These are phyloP conservation scores for Aspergillus pseudonomiae DNA, from an alignment of 2,329 filamentous ascomycete genomes.

Conservation along the genomic window DNA sequence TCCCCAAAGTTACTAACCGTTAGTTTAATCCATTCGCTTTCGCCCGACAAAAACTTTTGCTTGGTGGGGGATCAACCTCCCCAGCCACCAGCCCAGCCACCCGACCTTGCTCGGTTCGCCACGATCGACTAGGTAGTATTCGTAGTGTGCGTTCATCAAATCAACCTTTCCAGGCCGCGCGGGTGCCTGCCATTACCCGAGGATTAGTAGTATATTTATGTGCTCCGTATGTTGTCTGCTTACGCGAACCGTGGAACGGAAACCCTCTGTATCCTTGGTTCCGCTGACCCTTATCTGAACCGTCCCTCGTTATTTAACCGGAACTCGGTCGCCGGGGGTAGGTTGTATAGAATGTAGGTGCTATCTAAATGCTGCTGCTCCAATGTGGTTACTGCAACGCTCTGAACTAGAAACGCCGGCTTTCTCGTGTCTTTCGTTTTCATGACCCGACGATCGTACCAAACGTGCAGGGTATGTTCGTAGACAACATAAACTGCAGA, in stretches of 20 bases:
- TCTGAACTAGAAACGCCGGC: neutral
- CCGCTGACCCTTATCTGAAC: neutral
- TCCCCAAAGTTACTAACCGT: neutral
- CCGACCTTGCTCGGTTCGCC: neutral
- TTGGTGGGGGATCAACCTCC: neutral
- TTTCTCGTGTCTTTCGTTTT: neutral
- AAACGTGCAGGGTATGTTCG: neutral
- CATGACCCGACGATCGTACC: neutral
- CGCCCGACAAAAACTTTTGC: neutral
- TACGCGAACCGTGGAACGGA: neutral
- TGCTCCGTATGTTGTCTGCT: neutral
- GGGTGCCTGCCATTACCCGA: neutral
- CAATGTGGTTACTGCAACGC: neutral
- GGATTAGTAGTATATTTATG: neutral
- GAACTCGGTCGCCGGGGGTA: neutral
- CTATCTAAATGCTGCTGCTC: neutral
- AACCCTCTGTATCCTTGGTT: neutral
- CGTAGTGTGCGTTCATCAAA: neutral
- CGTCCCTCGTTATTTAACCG: neutral
- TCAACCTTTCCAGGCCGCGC: neutral
- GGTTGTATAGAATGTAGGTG: neutral
- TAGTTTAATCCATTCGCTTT: neutral
- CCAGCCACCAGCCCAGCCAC: constrained; percentile 15
- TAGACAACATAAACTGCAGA: neutral
- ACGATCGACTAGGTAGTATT: too few relatives aligned